A percentile compares a stretch with the other conserved stretches of the same genome.
Evolutionary conservation across 306 rosid species (phyloP).

Genomic region (Ormosia emarginata): DNA sequence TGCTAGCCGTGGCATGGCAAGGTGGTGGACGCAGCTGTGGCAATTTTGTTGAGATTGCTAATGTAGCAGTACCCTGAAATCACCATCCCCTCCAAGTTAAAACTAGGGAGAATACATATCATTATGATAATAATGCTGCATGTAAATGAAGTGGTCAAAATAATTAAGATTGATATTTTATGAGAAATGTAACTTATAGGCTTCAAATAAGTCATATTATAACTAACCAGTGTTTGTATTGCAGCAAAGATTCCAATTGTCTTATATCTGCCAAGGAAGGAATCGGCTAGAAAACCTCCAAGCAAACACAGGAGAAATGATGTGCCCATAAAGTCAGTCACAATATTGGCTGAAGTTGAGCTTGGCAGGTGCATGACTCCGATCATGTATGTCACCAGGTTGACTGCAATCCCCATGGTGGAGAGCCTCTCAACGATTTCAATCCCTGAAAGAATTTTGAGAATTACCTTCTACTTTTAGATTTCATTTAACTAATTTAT

Average conservation of each 20-base stretch:
- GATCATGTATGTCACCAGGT: conserved; percentile 80
- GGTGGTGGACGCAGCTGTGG: conserved; percentile 74
- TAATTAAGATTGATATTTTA: background rate
- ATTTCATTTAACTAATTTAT: background rate
- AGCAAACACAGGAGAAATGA: conserved; percentile 81
- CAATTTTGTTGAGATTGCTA: conserved; percentile 69
- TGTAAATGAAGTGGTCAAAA: background rate
- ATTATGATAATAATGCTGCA: background rate
- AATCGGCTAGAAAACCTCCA: conserved; percentile 92
- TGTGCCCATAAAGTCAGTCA: conserved; percentile 87
- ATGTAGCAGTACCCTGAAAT: conserved; percentile 64
- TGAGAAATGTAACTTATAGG: background rate
- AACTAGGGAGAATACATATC: background rate
- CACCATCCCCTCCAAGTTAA: conserved; percentile 3
- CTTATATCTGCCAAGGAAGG: conserved; percentile 83
- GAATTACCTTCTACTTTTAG: background rate
- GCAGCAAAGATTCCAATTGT: conserved; percentile 75
- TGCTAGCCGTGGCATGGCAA: conserved; percentile 35
- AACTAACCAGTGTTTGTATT: conserved; percentile 64
- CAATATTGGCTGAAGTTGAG: conserved; percentile 86
- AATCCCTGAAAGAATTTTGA: conserved; percentile 46
- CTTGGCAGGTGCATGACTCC: conserved; percentile 90
- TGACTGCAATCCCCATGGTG: conserved; percentile 90
- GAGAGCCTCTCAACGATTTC: conserved; percentile 91
- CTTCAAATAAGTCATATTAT: background rate